Conservation (phyloP, 768 basidiomycete species). For the Leucosporidium scottii region DNA sequence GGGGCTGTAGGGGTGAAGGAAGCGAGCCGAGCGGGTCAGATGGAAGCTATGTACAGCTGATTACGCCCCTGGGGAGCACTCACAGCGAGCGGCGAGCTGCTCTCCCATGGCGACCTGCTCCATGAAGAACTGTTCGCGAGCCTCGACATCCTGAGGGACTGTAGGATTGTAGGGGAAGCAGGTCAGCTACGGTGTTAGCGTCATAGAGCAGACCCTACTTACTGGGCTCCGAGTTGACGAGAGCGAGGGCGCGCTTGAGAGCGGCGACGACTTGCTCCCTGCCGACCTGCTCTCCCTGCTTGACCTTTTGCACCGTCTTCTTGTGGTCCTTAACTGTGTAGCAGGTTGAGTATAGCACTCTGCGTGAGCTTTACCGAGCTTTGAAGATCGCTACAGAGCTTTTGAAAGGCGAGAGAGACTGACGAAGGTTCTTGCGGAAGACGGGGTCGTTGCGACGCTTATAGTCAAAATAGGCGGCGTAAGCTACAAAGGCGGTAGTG, state of each 20-base stretch:
- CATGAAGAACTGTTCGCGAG: slow-evolving; percentile 87
- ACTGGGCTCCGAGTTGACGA: slow-evolving; percentile 59
- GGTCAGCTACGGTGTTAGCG: background rate
- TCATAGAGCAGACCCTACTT: background rate
- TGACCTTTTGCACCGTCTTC: slow-evolving; percentile 52
- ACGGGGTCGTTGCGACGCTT: slow-evolving; percentile 75
- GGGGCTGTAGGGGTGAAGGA: slow-evolving; percentile 53
- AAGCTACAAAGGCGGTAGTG: slow-evolving; percentile 51
- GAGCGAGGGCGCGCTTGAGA: slow-evolving; percentile 46
- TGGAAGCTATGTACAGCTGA: background rate
- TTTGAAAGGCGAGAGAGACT: slow-evolving; percentile 41
- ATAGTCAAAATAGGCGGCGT: slow-evolving; percentile 90
- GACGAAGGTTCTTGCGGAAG: slow-evolving; percentile 84
- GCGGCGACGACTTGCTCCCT: slow-evolving; percentile 57
- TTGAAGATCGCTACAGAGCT: background rate
- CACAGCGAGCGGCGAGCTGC: slow-evolving; percentile 68
- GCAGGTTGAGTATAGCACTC: background rate
- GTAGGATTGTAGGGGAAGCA: background rate
- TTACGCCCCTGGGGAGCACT: slow-evolving; percentile 20
- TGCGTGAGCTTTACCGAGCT: background rate
- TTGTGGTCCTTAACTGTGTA: slow-evolving; percentile 81
- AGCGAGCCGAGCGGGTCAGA: background rate
- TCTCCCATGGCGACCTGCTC: slow-evolving; percentile 80
- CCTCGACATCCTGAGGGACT: slow-evolving; percentile 60
- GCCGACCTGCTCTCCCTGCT: slow-evolving; percentile 39